These are phyloP conservation scores for Phytophthora sansomeana DNA, from an alignment of 352 stramenopile genomes.

Conservation along the genomic window DNA sequence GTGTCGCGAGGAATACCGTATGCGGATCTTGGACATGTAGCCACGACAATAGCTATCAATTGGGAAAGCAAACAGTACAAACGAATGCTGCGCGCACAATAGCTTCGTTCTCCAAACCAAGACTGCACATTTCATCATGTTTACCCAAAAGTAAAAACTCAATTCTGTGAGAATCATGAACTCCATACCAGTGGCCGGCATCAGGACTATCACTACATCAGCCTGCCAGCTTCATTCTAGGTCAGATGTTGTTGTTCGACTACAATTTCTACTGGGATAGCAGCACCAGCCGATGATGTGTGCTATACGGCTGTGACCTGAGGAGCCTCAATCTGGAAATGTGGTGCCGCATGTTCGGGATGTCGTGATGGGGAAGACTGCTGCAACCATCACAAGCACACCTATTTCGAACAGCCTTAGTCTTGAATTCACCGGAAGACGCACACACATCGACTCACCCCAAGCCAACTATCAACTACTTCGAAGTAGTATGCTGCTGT, in stretches of 20 bases:
- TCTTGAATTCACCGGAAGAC: slow-evolving; percentile 7
- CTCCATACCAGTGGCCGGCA: background rate
- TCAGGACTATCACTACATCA: background rate
- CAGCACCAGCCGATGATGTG: slow-evolving; percentile 21
- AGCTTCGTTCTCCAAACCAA: too few relatives aligned
- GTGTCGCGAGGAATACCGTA: too few relatives aligned
- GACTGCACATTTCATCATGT: background rate
- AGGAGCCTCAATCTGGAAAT: background rate
- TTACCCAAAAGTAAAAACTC: background rate
- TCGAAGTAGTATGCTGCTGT: slow-evolving; percentile 2
- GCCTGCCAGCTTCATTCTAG: background rate
- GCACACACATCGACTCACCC: background rate
- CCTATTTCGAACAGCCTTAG: background rate
- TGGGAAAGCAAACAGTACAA: too few relatives aligned
- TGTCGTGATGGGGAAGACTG: background rate
- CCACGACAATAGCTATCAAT: too few relatives aligned
- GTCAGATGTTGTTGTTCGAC: slow-evolving; percentile 4
- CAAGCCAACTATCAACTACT: background rate
- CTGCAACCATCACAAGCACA: background rate
- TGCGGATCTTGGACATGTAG: too few relatives aligned
- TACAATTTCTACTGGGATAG: slow-evolving; percentile 13
- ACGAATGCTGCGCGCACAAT: too few relatives aligned
- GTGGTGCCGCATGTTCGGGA: background rate
- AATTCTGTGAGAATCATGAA: background rate
- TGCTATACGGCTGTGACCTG: background rate